Evolutionary conservation across 2,329 filamentous ascomycete genomes (phyloP).

Genomic region (Alternaria incomplexa): DNA sequence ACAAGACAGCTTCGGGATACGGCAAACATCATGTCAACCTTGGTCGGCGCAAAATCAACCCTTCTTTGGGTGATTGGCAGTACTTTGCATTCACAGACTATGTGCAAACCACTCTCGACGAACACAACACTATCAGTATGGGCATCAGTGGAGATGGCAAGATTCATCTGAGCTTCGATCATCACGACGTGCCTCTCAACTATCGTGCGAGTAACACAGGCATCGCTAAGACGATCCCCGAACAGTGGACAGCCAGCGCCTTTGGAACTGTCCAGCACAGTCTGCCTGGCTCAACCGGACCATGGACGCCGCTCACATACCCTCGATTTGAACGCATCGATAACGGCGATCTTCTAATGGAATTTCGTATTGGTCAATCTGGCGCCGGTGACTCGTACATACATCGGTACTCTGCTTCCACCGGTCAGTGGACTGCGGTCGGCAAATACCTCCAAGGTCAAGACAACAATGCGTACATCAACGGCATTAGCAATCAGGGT

Average conservation of each 20-base stretch:
- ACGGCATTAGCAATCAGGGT: constrained; percentile 52
- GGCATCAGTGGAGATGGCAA: constrained; percentile 60
- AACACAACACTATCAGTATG: constrained; percentile 61
- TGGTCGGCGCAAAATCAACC: constrained; percentile 52
- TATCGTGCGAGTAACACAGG: constrained; percentile 41
- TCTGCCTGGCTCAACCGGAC: constrained; percentile 39
- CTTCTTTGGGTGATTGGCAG: constrained; percentile 51
- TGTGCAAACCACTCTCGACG: constrained; percentile 57
- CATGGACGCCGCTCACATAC: constrained; percentile 54
- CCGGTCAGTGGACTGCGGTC: constrained; percentile 48
- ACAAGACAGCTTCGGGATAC: constrained; percentile 43
- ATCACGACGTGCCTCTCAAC: constrained; percentile 52
- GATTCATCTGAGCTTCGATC: constrained; percentile 62
- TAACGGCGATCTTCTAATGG: constrained; percentile 53
- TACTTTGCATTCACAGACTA: constrained; percentile 58
- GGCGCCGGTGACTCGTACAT: constrained; percentile 59
- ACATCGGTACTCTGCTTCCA: constrained; percentile 51
- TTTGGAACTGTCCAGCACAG: constrained; percentile 39
- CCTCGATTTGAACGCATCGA: constrained; percentile 55
- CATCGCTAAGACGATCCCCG: constrained; percentile 38
- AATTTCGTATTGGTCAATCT: constrained; percentile 59
- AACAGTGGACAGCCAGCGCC: constrained; percentile 33
- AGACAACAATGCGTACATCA: constrained; percentile 60
- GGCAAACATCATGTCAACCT: constrained; percentile 53
- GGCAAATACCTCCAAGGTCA: constrained; percentile 54